Evolutionary conservation across 805 yeast genomes (phyloP), one percentile per base, ranked within the genome.

Genomic region (Candida alai): DNA sequence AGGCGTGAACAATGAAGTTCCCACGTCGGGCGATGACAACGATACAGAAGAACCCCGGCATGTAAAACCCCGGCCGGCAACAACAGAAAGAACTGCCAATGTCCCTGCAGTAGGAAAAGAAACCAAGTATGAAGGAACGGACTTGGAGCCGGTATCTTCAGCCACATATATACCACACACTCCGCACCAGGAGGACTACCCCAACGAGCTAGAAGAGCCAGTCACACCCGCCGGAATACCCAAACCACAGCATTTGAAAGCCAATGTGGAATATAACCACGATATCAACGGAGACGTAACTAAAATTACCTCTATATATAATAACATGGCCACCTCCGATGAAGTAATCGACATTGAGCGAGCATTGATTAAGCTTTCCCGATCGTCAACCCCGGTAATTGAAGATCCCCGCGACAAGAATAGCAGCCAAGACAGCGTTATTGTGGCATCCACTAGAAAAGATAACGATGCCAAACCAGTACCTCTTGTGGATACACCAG

Each of bases 81-180:
- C 28, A 6, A 14, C 19, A 14, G 10, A 26, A 9, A n/a, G n/a
- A n/a, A n/a, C n/a, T n/a, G n/a, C n/a, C n/a, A n/a, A n/a, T n/a
- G n/a, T 9, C n/a, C 27, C 27, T 24, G 3, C 16, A 9, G 12
- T 11, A 9, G 17, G 17, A 3, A 19, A 16, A 9, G 16, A 12
- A 3, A 18, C 31, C 3, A 25, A 29, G 10, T 28, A 19, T 10
- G 28, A 26, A 26, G 28, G 11, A 10, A 20, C 56, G 14, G 45
- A 57, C 0, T 45, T 76, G 28, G 81, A 80, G 39, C 84, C 85
- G 0, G 74, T 78, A 0, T 76, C 84, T 0, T 76, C 83, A 2
- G 87, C 86, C 1, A 78, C 85, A 1, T 81, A 80, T 49, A 70
- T 78, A 37, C 88, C 88, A 3, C 85, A 80, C 51, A 71, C 75